Evolutionary conservation across 345 rosid species (phyloP).

Genomic region (Cardamine occulta): DNA sequence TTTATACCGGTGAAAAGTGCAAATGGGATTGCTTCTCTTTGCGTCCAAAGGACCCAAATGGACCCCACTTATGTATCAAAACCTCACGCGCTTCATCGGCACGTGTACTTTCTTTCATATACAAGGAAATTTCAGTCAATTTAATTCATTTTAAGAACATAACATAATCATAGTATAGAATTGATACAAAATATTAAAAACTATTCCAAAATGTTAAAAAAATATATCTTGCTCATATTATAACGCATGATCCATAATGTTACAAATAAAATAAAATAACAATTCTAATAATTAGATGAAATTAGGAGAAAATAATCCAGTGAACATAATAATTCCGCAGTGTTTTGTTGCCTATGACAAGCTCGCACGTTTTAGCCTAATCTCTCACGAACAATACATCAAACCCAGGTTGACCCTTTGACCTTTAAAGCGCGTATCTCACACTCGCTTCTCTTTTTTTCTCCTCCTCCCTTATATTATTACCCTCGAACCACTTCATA

Average conservation of each 20-base stretch:
- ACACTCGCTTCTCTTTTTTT: slow-evolving; percentile 20
- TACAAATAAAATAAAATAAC: not conserved
- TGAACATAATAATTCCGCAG: not conserved
- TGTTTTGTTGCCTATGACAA: slow-evolving; percentile 27
- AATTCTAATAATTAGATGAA: slow-evolving; percentile 7
- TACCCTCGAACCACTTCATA: slow-evolving; percentile 40
- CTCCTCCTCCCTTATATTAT: slow-evolving; percentile 12
- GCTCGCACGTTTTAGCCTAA: slow-evolving; percentile 39
- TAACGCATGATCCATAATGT: slow-evolving; percentile 6
- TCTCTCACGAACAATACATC: slow-evolving; percentile 31
- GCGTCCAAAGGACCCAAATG: slow-evolving; percentile 43
- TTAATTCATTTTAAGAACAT: not conserved
- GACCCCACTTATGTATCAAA: slow-evolving; percentile 31
- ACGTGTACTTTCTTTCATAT: not conserved
- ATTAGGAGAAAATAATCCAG: not conserved
- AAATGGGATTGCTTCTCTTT: slow-evolving; percentile 39
- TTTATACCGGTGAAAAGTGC: slow-evolving; percentile 35
- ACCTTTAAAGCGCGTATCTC: slow-evolving; percentile 18
- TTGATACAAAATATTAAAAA: not conserved
- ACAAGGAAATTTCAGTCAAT: not conserved
- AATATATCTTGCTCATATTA: slow-evolving; percentile 15
- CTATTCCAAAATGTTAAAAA: not conserved
- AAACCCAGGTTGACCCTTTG: slow-evolving; percentile 23
- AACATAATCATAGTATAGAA: not conserved
- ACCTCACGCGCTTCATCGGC: slow-evolving; percentile 24